Evolutionary conservation across 345 rosid genomes (phyloP).

Genomic region (Microcos paniculata): DNA sequence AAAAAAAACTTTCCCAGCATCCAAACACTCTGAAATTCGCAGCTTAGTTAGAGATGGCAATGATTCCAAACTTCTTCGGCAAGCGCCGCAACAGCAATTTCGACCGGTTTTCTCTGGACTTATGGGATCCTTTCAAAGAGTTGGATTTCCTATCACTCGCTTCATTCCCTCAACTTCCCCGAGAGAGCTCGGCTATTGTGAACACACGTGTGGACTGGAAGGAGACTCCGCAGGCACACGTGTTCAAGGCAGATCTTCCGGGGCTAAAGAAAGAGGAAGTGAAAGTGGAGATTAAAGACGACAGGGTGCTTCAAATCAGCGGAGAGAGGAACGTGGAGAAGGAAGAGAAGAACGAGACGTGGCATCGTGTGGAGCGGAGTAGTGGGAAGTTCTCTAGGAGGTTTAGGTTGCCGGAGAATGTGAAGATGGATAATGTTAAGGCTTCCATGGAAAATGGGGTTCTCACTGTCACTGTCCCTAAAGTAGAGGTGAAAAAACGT

Average conservation of each 20-base stretch:
- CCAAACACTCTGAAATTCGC: too few relatives aligned
- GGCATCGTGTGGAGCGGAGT: slow-evolving; percentile 8
- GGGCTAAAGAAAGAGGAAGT: not conserved
- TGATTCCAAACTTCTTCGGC: not conserved
- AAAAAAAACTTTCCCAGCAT: not conserved
- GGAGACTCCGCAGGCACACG: slow-evolving; percentile 13
- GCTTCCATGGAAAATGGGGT: not conserved
- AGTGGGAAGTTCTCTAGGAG: slow-evolving; percentile 2
- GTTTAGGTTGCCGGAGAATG: not conserved
- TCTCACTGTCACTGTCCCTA: slow-evolving; percentile 7
- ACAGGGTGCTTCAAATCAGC: slow-evolving; percentile 6
- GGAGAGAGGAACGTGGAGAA: slow-evolving; percentile 3
- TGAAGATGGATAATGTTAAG: not conserved
- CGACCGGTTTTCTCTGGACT: not conserved
- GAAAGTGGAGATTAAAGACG: slow-evolving; percentile 6
- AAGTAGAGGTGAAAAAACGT: not conserved
- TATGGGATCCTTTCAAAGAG: slow-evolving; percentile 13
- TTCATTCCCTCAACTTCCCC: not conserved
- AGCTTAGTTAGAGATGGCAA: not conserved
- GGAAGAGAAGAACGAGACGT: slow-evolving; percentile 10
- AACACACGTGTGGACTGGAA: slow-evolving; percentile 14
- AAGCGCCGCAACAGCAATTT: not conserved
- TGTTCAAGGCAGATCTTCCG: slow-evolving; percentile 9
- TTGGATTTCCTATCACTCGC: not conserved
- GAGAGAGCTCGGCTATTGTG: not conserved